phyloP scores from a whole-genome alignment of 1,284 basidiomycete species.

The Ganoderma sinense region DNA sequence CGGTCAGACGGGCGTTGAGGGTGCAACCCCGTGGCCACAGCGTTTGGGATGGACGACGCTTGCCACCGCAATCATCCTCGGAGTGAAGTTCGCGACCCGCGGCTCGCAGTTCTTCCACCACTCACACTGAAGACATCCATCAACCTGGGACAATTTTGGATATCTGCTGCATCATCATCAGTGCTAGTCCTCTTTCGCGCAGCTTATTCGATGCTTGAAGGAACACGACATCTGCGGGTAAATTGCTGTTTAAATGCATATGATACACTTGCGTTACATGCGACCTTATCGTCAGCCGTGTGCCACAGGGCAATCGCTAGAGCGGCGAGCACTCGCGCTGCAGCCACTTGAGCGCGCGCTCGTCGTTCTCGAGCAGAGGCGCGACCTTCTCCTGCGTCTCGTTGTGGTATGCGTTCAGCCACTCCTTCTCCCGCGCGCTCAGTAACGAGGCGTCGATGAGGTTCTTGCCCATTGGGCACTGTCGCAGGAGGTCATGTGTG shows the following conservation, averaged over 20 bases:
- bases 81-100: constrained; percentile 25
- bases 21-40: constrained; percentile 34
- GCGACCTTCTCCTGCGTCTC: constrained; percentile 82
- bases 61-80: constrained; percentile 31
- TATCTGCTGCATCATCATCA: not conserved
- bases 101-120: constrained; percentile 9
- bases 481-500: not conserved
- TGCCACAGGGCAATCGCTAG: constrained; percentile 27
- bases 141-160: not conserved
- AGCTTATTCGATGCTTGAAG: not conserved
- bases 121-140: not conserved
- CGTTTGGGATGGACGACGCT: constrained; percentile 38
- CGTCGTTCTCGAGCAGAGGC: constrained; percentile 77
- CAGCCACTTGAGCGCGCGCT: constrained; percentile 82
- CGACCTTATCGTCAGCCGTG: not conserved
- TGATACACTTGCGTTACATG: constrained; percentile 2
- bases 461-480: constrained; percentile 91
- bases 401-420: constrained; percentile 89
- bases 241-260: not conserved
- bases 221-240: not conserved
- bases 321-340: constrained; percentile 70
- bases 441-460: constrained; percentile 79
- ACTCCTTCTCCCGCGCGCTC: constrained; percentile 71
- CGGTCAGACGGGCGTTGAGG: constrained; percentile 35
- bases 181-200: not conserved